phyloP scores from a whole-genome alignment of 495 filamentous ascomycete genomes.

The Daldinia grandis region DNA sequence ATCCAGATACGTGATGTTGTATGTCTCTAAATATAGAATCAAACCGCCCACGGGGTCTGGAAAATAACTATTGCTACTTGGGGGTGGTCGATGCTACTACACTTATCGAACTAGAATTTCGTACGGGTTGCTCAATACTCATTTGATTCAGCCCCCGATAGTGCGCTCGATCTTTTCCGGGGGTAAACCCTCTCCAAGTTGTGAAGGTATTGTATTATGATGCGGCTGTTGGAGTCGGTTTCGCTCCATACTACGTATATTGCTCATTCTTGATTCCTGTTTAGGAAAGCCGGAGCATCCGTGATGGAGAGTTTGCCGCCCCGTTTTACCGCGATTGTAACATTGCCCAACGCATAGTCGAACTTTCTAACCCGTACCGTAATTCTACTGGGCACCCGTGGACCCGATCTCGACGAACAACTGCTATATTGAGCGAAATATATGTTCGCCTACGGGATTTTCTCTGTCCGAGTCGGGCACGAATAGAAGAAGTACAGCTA shows the following conservation, averaged over 20 bases:
- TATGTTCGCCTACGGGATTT: not conserved
- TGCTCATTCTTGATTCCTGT: constrained; percentile 14
- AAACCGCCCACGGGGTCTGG: too few relatives aligned
- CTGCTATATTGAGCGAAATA: not conserved
- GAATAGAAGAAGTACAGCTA: not conserved
- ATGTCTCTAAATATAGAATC: too few relatives aligned
- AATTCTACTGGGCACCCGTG: not conserved
- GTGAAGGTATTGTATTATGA: not conserved
- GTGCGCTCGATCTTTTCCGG: not conserved
- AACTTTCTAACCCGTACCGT: not conserved
- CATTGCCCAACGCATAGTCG: not conserved
- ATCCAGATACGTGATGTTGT: too few relatives aligned
- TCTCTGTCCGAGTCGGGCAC: not conserved
- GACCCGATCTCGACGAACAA: not conserved
- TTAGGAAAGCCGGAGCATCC: constrained; percentile 25
- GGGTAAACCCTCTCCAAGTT: not conserved
- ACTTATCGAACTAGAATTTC: not conserved
- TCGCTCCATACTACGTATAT: not conserved
- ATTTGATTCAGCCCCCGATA: not conserved
- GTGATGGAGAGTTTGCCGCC: constrained; percentile 4
- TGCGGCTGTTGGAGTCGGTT: not conserved
- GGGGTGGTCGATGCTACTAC: not conserved
- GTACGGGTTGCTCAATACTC: not conserved
- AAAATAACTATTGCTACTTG: not conserved
- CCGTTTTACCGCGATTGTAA: constrained; percentile 3